Conservation (phyloP, 1,139 yeast genomes). For the Sugiyamaella xylanicola region DNA sequence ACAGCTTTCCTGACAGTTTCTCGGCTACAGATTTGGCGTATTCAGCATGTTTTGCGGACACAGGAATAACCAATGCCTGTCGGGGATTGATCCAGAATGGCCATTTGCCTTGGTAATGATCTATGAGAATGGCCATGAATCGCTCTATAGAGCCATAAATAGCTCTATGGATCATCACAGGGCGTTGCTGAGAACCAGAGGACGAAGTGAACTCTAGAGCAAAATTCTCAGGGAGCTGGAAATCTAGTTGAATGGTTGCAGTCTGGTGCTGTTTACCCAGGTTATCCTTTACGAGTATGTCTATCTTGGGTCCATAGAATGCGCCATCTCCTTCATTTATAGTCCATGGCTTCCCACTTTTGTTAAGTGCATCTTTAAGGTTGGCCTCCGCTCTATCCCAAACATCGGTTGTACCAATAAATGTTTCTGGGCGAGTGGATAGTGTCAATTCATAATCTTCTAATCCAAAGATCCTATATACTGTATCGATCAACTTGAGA, state of each 20-base stretch:
- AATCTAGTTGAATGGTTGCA: slow-evolving; percentile 94
- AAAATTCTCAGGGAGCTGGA: slow-evolving; percentile 88
- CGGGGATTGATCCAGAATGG: slow-evolving; percentile 98
- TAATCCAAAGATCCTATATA: slow-evolving; percentile 80
- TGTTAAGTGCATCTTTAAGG: slow-evolving; percentile 64
- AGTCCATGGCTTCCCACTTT: slow-evolving; percentile 66
- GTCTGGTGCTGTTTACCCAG: slow-evolving; percentile 86
- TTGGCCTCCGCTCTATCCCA: slow-evolving; percentile 87
- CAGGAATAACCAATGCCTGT: slow-evolving; percentile 85
- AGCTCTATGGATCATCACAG: slow-evolving; percentile 94
- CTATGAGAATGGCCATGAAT: slow-evolving; percentile 85
- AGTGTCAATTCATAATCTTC: slow-evolving; percentile 67
- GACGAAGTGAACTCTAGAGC: slow-evolving; percentile 57
- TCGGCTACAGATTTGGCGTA: slow-evolving; percentile 57
- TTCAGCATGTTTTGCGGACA: slow-evolving; percentile 58
- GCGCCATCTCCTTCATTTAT: slow-evolving; percentile 95
- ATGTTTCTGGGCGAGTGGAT: slow-evolving; percentile 88
- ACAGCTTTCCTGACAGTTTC: slow-evolving; percentile 50
- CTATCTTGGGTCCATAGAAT: slow-evolving; percentile 93
- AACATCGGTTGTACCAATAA: slow-evolving; percentile 75
- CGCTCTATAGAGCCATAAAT: slow-evolving; percentile 94
- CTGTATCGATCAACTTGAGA: slow-evolving; percentile 70
- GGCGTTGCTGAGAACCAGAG: slow-evolving; percentile 41
- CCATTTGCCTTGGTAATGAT: slow-evolving; percentile 94
- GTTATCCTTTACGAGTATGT: slow-evolving; percentile 81